These are phyloP conservation scores for Cryptosporidium ubiquitum DNA, from an alignment of 169 alveolate species.

Conservation along the genomic window DNA sequence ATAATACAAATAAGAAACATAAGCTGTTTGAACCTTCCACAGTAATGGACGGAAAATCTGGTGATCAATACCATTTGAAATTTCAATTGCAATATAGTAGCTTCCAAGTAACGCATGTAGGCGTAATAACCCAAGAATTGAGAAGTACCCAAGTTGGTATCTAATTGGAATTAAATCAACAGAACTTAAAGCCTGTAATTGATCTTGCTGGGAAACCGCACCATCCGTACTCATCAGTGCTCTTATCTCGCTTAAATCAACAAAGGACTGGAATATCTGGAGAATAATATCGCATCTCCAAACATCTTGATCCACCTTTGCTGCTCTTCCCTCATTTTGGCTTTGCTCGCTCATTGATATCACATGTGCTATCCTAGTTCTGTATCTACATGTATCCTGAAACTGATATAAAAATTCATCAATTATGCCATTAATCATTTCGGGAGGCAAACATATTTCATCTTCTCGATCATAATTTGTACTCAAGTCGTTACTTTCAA, in stretches of 20 bases:
- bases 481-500: not conserved
- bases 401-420: slow-evolving; percentile 69
- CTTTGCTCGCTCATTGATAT: slow-evolving; percentile 22
- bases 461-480: slow-evolving; percentile 14
- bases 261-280: slow-evolving; percentile 35
- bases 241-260: slow-evolving; percentile 36
- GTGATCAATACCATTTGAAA: slow-evolving; percentile 34
- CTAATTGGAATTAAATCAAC: slow-evolving; percentile 10
- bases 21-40: slow-evolving; percentile 61
- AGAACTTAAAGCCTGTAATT: not conserved
- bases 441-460: slow-evolving; percentile 42
- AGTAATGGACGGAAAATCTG: slow-evolving; percentile 44
- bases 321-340: slow-evolving; percentile 47
- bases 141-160: slow-evolving; percentile 56
- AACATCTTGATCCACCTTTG: slow-evolving; percentile 42
- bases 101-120: slow-evolving; percentile 47
- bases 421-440: slow-evolving; percentile 30
- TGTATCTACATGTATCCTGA: slow-evolving; percentile 70
- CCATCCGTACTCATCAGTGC: not conserved
- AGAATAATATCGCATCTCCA: slow-evolving; percentile 72
- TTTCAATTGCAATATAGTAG: slow-evolving; percentile 59
- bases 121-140: slow-evolving; percentile 41
- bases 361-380: slow-evolving; percentile 30
- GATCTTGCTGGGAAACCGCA: slow-evolving; percentile 16
- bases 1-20: slow-evolving; percentile 69